These are phyloP conservation scores for Pyrrhoderma lamaoense DNA, from an alignment of 1,284 basidiomycete genomes.

Conservation along the genomic window DNA sequence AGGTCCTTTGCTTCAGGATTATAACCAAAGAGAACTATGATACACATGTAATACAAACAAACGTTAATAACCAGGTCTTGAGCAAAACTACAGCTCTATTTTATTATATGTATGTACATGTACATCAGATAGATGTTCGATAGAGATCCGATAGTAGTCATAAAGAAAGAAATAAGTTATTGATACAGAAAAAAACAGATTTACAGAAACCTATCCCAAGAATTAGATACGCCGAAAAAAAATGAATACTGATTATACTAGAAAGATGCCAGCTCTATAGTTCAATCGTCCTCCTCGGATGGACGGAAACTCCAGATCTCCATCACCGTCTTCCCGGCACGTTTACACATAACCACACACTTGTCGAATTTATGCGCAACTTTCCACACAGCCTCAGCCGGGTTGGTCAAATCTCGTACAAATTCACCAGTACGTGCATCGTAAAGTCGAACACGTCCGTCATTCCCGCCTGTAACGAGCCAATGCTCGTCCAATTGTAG, in stretches of 20 bases:
- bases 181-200: no score
- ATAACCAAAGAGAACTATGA: no score
- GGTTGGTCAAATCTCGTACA: constrained; percentile 71
- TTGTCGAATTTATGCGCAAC: constrained; percentile 73
- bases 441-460: constrained; percentile 86
- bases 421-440: constrained; percentile 64
- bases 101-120: no score
- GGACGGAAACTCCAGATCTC: constrained; percentile 77
- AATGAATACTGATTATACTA: not conserved
- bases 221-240: not conserved
- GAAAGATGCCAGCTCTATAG: not conserved
- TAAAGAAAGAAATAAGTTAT: no score
- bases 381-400: constrained; percentile 85
- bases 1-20: no score
- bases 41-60: no score
- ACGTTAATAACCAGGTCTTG: no score
- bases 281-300: constrained; percentile 23
- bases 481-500: constrained; percentile 84
- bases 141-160: no score
- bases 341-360: constrained; percentile 78
- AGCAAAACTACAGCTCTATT: no score
- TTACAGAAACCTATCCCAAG: no score
- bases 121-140: no score
- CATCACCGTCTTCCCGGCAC: constrained; percentile 81
- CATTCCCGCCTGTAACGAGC: constrained; percentile 81